These are phyloP conservation scores for Barbarea vulgaris DNA, from an alignment of 345 rosid species.

Conservation along the genomic window DNA sequence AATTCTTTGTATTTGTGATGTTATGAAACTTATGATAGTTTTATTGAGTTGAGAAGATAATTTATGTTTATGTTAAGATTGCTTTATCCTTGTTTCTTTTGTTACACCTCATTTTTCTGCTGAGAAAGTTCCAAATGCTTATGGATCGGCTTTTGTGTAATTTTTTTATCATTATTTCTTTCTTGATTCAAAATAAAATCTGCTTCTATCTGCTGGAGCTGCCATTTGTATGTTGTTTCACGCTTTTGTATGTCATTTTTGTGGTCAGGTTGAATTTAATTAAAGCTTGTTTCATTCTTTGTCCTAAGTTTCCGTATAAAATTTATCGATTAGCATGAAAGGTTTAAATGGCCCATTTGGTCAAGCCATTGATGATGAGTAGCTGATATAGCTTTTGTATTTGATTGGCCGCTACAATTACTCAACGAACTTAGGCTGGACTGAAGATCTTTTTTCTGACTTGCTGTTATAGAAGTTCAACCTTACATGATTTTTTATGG, in stretches of 20 bases:
- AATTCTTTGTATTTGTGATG: slow-evolving; percentile 1
- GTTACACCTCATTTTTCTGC: background rate
- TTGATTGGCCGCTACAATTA: background rate
- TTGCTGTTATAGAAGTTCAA: slow-evolving; percentile 1
- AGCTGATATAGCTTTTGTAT: background rate
- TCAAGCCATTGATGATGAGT: slow-evolving; percentile 10
- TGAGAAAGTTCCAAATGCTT: background rate
- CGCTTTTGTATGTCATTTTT: background rate
- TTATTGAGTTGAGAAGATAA: slow-evolving; percentile 1
- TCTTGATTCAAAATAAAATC: background rate
- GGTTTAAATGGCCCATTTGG: background rate
- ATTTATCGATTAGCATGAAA: background rate
- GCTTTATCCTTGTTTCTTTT: background rate
- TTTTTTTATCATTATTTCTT: background rate
- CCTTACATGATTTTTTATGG: background rate
- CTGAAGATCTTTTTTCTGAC: slow-evolving; percentile 1
- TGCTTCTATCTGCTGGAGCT: background rate
- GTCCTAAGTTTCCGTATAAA: background rate
- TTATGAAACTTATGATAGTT: background rate
- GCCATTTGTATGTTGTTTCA: background rate
- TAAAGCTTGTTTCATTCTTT: background rate
- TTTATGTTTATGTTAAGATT: background rate
- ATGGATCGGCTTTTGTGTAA: background rate
- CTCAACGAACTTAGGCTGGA: background rate
- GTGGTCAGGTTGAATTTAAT: background rate